Conservation (phyloP, 345 rosid species). For the Sonneratia caseolaris region DNA sequence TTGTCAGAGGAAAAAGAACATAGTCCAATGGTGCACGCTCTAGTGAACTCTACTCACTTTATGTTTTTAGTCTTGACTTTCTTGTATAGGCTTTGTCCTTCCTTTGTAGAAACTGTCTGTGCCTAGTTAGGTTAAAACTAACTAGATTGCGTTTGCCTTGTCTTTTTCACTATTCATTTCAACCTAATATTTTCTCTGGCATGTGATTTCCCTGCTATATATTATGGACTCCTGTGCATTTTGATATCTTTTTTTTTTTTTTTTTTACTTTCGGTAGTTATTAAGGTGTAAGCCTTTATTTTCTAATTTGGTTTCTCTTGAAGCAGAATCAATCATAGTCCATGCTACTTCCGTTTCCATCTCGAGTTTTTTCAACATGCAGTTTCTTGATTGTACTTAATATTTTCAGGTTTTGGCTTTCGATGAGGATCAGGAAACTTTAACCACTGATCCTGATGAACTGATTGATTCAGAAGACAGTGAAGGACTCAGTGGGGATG, state of each 20-base stretch:
- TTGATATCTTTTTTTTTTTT: neutral
- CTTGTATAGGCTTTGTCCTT: neutral
- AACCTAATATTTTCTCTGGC: neutral
- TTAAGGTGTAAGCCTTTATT: neutral
- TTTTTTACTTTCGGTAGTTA: neutral
- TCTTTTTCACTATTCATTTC: neutral
- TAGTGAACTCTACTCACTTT: too few relatives aligned
- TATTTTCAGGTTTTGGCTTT: conserved; percentile 78
- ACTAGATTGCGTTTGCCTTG: neutral
- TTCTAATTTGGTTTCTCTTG: neutral
- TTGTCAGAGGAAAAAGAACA: neutral
- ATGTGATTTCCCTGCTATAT: neutral
- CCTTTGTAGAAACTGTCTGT: neutral
- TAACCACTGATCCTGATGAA: conserved; percentile 99
- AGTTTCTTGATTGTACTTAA: conserved; percentile 2
- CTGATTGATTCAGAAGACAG: conserved; percentile 96
- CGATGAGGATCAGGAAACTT: conserved; percentile 95
- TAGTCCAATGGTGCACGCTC: too few relatives aligned
- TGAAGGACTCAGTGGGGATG: conserved; percentile 93
- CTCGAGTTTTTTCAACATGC: conserved; percentile 2
- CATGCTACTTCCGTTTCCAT: neutral
- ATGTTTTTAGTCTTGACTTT: too few relatives aligned
- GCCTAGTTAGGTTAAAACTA: neutral
- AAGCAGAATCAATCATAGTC: neutral
- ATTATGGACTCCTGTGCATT: neutral